Evolutionary conservation across 179 eudicot species (phyloP).

Genomic region (Pouteria campechiana): DNA sequence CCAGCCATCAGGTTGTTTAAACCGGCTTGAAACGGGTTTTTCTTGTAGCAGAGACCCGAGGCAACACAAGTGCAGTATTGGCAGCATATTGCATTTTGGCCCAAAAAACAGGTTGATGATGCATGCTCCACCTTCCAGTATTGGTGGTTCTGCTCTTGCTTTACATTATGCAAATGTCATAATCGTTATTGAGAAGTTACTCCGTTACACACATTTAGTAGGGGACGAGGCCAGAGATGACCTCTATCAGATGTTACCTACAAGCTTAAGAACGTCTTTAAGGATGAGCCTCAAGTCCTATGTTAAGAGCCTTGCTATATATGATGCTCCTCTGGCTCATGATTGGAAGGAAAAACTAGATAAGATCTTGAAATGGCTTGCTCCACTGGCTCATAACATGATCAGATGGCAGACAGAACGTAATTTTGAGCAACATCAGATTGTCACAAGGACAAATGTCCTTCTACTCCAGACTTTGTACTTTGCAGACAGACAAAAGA

Average conservation of each 20-base stretch:
- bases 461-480: slow-evolving; percentile 83
- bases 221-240: slow-evolving; percentile 93
- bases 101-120: slow-evolving; percentile 38
- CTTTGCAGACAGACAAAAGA: slow-evolving; percentile 68
- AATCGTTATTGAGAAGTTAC: slow-evolving; percentile 74
- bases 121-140: slow-evolving; percentile 48
- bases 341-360: slow-evolving; percentile 77
- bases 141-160: slow-evolving; percentile 87
- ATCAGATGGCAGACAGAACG: slow-evolving; percentile 95
- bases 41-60: slow-evolving; percentile 16
- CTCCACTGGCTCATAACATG: slow-evolving; percentile 93
- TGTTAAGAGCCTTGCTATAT: slow-evolving; percentile 55
- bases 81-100: slow-evolving; percentile 18
- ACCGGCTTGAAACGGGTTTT: slow-evolving; percentile 14
- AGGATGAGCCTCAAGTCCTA: slow-evolving; percentile 49
- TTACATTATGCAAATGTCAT: slow-evolving; percentile 85
- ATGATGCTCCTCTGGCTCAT: slow-evolving; percentile 74
- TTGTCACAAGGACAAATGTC: slow-evolving; percentile 59
- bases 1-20: slow-evolving; percentile 16
- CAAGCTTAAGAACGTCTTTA: slow-evolving; percentile 50
- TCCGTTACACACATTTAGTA: slow-evolving; percentile 74
- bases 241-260: slow-evolving; percentile 80
- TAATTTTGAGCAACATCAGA: slow-evolving; percentile 78
- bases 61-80: slow-evolving; percentile 7
- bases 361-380: slow-evolving; percentile 51